phyloP scores from a whole-genome alignment of 2,329 filamentous ascomycete species.

The Lachnellula occidentalis region DNA sequence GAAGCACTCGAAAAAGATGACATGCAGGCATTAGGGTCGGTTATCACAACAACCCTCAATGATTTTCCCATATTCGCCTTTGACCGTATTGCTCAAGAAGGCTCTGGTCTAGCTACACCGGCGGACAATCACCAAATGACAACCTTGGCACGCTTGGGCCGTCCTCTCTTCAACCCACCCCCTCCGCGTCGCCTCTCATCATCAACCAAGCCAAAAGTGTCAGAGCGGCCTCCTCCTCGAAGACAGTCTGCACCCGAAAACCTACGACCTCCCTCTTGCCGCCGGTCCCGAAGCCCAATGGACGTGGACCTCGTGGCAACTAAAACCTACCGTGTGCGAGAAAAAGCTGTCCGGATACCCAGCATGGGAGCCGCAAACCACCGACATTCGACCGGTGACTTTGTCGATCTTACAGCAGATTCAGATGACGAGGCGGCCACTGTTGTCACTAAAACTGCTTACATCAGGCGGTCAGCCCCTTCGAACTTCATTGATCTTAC shows the following conservation, averaged over 20 bases:
- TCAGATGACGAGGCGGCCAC: neutral
- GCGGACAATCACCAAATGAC: neutral
- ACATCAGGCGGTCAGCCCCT: neutral
- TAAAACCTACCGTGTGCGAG: neutral
- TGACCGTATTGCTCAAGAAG: neutral
- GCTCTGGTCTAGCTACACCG: neutral
- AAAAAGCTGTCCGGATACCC: neutral
- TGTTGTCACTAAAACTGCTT: neutral
- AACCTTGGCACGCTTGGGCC: neutral
- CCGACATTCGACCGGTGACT: neutral
- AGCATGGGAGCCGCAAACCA: neutral
- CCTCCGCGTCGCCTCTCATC: neutral
- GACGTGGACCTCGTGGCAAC: neutral
- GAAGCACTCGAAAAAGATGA: neutral
- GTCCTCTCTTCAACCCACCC: neutral
- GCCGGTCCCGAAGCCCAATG: neutral
- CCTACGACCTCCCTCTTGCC: neutral
- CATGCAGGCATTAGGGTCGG: neutral
- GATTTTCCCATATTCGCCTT: neutral
- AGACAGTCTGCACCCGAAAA: neutral
- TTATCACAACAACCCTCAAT: neutral
- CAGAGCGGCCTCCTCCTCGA: neutral
- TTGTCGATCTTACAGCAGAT: conserved; percentile 6
- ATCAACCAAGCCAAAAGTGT: too few relatives aligned
- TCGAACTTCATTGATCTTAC: neutral